Conservation (phyloP, 2,329 filamentous ascomycete genomes). For the Xylariomycetidae sp. region DNA sequence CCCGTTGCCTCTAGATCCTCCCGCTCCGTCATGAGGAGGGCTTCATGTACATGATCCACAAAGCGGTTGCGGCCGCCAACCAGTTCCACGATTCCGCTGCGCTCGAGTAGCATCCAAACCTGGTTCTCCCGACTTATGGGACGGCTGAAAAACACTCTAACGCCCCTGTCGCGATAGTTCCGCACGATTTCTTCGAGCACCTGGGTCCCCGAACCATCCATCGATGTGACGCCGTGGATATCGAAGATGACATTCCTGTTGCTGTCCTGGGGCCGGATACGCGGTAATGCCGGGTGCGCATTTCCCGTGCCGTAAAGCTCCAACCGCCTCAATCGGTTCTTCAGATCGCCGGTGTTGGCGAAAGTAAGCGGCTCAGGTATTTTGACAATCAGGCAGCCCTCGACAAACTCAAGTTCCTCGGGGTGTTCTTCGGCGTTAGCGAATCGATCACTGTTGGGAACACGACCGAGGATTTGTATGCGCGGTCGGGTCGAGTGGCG, state of each 20-base stretch:
- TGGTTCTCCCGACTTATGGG: constrained; percentile 44
- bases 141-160: constrained; percentile 70
- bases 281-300: constrained; percentile 83
- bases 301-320: constrained; percentile 85
- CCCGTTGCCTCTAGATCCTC: constrained; percentile 38
- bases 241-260: constrained; percentile 96
- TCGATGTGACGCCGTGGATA: constrained; percentile 91
- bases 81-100: constrained; percentile 79
- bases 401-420: constrained; percentile 77
- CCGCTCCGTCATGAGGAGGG: constrained; percentile 73
- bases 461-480: constrained; percentile 91
- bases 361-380: constrained; percentile 96
- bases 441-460: constrained; percentile 77
- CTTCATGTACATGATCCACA: constrained; percentile 78
- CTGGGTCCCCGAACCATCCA: constrained; percentile 91
- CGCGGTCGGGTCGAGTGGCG: constrained; percentile 85
- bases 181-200: constrained; percentile 86
- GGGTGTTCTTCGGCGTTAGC: constrained; percentile 77
- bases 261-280: constrained; percentile 69
- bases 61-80: constrained; percentile 77
- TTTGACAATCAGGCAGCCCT: constrained; percentile 92
- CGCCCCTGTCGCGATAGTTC: constrained; percentile 70
- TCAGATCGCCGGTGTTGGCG: constrained; percentile 91
- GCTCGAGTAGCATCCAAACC: constrained; percentile 69
- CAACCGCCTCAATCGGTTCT: constrained; percentile 73